A percentile compares a stretch with the other conserved stretches of the same genome.
Conservation (phyloP, 148 eudicot species). For the Cornus kousa region DNA sequence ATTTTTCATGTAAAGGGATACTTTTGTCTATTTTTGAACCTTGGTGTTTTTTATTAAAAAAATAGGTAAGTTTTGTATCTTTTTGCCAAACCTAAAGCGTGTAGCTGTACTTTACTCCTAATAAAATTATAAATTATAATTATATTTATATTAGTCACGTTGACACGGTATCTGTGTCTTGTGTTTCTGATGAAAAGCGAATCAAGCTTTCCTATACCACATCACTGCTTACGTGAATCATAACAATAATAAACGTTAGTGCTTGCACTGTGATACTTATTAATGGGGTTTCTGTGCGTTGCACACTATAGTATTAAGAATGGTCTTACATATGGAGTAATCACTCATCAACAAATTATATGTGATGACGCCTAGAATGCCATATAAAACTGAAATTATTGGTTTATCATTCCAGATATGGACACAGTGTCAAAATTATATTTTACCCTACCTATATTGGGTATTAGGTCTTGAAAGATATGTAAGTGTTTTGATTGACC, state of each 20-base stretch:
- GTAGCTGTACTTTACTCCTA: too few relatives aligned
- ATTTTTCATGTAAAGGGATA: too few relatives aligned
- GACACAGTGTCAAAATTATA: background rate
- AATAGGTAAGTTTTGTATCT: too few relatives aligned
- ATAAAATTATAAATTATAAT: too few relatives aligned
- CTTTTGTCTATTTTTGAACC: too few relatives aligned
- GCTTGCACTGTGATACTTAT: conserved; percentile 14
- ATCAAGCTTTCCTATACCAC: too few relatives aligned
- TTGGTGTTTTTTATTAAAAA: too few relatives aligned
- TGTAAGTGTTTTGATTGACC: conserved; percentile 6
- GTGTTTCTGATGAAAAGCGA: too few relatives aligned
- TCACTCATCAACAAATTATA: conserved; percentile 1
- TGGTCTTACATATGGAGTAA: conserved; percentile 4
- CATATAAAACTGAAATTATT: conserved; percentile 12
- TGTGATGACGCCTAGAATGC: background rate
- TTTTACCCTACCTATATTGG: background rate
- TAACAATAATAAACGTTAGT: background rate
- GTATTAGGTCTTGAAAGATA: conserved; percentile 13
- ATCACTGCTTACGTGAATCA: background rate
- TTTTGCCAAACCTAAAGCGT: too few relatives aligned
- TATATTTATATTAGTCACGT: too few relatives aligned
- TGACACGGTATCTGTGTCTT: too few relatives aligned
- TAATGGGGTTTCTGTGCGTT: conserved; percentile 11
- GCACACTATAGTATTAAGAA: background rate
- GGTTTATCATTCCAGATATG: background rate